Base-by-base conservation (phyloP, 768 basidiomycete genomes). In the Jaapia argillacea region DNA sequence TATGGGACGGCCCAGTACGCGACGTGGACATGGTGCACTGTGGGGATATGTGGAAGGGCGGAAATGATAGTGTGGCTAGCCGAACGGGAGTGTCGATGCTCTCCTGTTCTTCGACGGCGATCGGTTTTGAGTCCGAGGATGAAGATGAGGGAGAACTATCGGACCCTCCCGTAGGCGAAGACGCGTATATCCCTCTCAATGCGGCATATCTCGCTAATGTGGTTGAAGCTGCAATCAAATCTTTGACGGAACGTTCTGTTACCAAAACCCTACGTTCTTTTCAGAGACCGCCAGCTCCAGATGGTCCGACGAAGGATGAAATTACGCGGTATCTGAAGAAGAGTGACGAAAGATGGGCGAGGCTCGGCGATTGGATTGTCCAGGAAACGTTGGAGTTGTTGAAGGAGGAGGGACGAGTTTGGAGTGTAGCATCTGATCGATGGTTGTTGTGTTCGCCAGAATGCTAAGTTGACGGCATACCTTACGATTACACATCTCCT, bases 1-100 rank as follows among this genome's bases (percentile, higher is more conserved):
- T 84, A 3, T 85, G 82, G 78, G 79, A 84, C 45, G 82, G 83
- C 0, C 75, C 79, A 3, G 63, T 66, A 12, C 66, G 68, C n/a
- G 28, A 33, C 10, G 16, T 16, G 28, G 28, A 10, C 28, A 10
- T 33, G 28, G 28, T 33, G 28, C n/a, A n/a, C n/a, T n/a, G n/a
- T n/a, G n/a, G n/a, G n/a, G n/a, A n/a, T n/a, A n/a, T n/a, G n/a
- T n/a, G n/a, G n/a, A n/a, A n/a, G n/a, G n/a, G n/a, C n/a, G n/a
- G n/a, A n/a, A n/a, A n/a, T n/a, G n/a, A n/a, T n/a, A n/a, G n/a
- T n/a, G n/a, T n/a, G n/a, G n/a, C n/a, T n/a, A n/a, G n/a, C n/a
- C n/a, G n/a, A n/a, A n/a, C n/a, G n/a, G n/a, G n/a, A n/a, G n/a
- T n/a, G n/a, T n/a, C n/a, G n/a, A n/a, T n/a, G n/a, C n/a, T n/a